Percentiles rank a stretch among this genome's conserved stretches.
Evolutionary conservation across 192 early-diverging fungal genomes (phyloP).

Genomic region (Dissophora ornata): DNA sequence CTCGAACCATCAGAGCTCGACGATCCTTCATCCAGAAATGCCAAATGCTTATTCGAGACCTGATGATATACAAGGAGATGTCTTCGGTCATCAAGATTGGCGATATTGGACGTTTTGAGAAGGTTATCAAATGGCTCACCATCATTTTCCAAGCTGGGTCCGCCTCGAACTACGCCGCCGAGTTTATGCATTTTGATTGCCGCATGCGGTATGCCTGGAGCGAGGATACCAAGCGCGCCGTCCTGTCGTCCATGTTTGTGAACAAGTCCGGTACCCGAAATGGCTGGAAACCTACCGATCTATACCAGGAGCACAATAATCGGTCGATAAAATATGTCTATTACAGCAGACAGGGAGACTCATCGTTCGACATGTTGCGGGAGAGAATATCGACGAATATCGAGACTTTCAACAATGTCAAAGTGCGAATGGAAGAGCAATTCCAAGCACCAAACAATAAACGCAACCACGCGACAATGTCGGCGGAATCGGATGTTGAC

Average conservation of each 20-base stretch:
- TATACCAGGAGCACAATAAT: slow-evolving; percentile 44
- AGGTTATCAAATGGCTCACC: slow-evolving; percentile 1
- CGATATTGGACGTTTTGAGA: slow-evolving; percentile 23
- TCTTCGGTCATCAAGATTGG: slow-evolving; percentile 16
- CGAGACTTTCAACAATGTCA: slow-evolving; percentile 23
- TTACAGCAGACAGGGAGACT: not conserved
- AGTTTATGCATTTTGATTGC: slow-evolving; percentile 14
- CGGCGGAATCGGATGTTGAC: no score
- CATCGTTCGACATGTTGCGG: not conserved
- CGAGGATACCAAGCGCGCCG: not conserved
- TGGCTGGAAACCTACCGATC: slow-evolving; percentile 14
- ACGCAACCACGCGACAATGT: no score
- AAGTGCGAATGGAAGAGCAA: no score
- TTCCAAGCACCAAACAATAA: no score
- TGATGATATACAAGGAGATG: slow-evolving; percentile 11
- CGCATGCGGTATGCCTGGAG: slow-evolving; percentile 12
- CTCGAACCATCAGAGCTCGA: no score
- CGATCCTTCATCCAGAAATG: no score
- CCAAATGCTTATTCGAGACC: slow-evolving; percentile 4
- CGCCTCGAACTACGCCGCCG: slow-evolving; percentile 16
- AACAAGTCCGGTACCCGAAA: slow-evolving; percentile 14
- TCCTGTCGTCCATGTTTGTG: slow-evolving; percentile 16
- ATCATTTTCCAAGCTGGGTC: slow-evolving; percentile 16
- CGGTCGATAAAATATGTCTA: slow-evolving; percentile 5
- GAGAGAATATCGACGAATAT: slow-evolving; percentile 57